These are phyloP conservation scores for Calocera cornea DNA, from an alignment of 768 basidiomycete genomes.

Conservation along the genomic window DNA sequence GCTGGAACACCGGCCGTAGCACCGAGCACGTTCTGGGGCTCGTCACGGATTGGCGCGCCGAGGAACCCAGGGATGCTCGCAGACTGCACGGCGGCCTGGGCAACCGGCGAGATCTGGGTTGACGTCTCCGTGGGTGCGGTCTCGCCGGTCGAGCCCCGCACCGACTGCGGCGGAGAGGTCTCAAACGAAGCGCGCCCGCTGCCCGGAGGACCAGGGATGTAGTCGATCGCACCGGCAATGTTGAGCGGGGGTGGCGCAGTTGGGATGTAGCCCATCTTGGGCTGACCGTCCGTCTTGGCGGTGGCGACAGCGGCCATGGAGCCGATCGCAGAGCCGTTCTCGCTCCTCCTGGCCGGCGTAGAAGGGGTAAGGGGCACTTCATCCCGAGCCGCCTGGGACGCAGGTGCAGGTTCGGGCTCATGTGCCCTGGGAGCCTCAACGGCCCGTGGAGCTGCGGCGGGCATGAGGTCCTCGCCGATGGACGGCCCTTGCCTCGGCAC, in stretches of 20 bases:
- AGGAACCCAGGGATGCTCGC: not conserved
- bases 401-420: not conserved
- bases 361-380: not conserved
- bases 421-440: not conserved
- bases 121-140: not conserved
- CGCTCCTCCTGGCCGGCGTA: not conserved
- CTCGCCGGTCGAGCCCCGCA: not conserved
- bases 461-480: not conserved
- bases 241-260: slow-evolving; percentile 2
- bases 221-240: not conserved
- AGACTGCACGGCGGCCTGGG: slow-evolving; percentile 1
- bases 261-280: slow-evolving; percentile 8
- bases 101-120: slow-evolving; percentile 3
- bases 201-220: slow-evolving; percentile 3
- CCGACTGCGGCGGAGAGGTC: slow-evolving; percentile 16
- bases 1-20: not conserved
- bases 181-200: slow-evolving; percentile 18
- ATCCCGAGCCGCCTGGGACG: not conserved
- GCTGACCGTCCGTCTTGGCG: not conserved
- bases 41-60: not conserved
- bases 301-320: not conserved
- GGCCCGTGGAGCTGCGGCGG: not conserved
- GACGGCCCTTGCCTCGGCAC: slow-evolving; percentile 16
- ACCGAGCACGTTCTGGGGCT: not conserved
- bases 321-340: not conserved